Evolutionary conservation across 352 stramenopile species (phyloP), one percentile per base, ranked within the genome.

Genomic region (Globisporangium nodosum): DNA sequence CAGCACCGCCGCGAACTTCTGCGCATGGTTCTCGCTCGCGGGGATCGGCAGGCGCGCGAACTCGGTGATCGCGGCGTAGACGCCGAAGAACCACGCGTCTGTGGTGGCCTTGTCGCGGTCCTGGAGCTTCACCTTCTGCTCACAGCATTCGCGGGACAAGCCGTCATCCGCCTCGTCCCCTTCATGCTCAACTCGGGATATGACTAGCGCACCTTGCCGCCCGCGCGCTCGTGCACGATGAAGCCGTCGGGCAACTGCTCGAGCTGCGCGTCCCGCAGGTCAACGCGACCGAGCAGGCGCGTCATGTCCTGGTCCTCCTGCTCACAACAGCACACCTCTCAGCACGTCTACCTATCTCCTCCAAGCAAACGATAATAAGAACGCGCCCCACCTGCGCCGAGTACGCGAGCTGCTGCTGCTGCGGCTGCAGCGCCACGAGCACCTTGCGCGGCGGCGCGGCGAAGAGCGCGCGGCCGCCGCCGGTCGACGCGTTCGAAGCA

Each of bases 31-130:
- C 46, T 80, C 64, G 30, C 54, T 73, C 49, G 57, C 60, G 5
- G 65, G 68, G 54, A 90, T 78, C 21, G 69, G 62, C 18, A 79
- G 61, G 1, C 73, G 76, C 60, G 70, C 54, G 55, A 77, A 80
- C 63, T 90, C 76, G 8, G 82, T 87, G 59, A 89, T 89, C 12
- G 80, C 73, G 39, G 73, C 72, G 63, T 92, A 92, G 47, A 90
- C 75, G 3, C 78, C 80, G 35, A 81, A 78, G 68, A 92, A 92
- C 82, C 82, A 92, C 31, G 80, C 82, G 47, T 92, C 82, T 0
- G 72, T 88, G 15, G 78, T 90, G 37, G 74, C 76, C 53, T 87
- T 87, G 68, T 92, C 82, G 54, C 77, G 80, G 64, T 90, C 81
- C 55, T 89, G 78, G 42, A 92, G 72, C 60, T 86, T 87, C 59